Evolutionary conservation across 108 stramenopile species (phyloP).

Genomic region (Discostella stelligeroides): DNA sequence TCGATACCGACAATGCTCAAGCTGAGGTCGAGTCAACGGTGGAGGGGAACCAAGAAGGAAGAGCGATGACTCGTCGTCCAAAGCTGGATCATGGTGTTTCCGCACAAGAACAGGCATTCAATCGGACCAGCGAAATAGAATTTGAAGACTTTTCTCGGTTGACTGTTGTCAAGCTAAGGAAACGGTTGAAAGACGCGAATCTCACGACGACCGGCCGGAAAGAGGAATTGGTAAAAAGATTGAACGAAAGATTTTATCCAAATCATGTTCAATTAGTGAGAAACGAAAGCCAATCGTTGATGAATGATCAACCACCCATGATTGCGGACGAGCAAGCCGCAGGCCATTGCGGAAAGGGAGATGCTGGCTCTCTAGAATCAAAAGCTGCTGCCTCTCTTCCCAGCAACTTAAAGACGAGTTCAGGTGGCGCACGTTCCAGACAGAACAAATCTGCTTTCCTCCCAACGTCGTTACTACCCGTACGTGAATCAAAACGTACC

Average conservation of each 20-base stretch:
- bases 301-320: background rate
- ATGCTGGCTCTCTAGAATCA: background rate
- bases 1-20: too few species aligned
- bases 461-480: background rate
- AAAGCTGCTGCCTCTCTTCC: conserved; percentile 7
- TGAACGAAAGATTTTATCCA: background rate
- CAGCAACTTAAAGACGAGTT: background rate
- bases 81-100: background rate
- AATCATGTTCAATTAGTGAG: background rate
- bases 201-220: background rate
- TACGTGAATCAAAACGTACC: conserved; percentile 4
- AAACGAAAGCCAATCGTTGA: background rate
- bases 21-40: too few species aligned
- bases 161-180: background rate
- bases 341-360: background rate
- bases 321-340: background rate
- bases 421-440: background rate
- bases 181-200: conserved; percentile 6
- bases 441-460: background rate
- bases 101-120: background rate
- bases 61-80: too few species aligned
- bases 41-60: too few species aligned
- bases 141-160: background rate
- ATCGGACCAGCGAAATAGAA: background rate
- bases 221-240: conserved; percentile 2